Percentiles rank a stretch among this genome's conserved stretches.
phyloP scores from a whole-genome alignment of 2,329 filamentous ascomycete species.

The Epichloe sibirici region DNA sequence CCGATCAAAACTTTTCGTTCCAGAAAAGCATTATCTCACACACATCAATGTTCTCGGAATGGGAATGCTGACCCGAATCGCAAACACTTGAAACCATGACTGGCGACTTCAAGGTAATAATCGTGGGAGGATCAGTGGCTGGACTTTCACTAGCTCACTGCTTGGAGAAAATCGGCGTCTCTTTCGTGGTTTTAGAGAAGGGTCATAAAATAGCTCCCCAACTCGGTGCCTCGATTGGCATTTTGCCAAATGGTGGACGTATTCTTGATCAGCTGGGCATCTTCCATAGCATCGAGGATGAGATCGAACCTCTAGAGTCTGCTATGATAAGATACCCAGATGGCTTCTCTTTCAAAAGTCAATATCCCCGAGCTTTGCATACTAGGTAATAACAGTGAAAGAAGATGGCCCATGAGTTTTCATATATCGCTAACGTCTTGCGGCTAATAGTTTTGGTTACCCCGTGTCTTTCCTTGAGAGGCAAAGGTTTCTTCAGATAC shows the following conservation, averaged over 20 bases:
- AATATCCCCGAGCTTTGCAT: constrained; percentile 5
- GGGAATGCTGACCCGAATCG: background rate
- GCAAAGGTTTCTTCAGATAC: constrained; percentile 18
- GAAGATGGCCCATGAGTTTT: background rate
- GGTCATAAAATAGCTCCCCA: constrained; percentile 28
- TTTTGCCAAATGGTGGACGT: constrained; percentile 29
- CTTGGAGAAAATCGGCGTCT: constrained; percentile 30
- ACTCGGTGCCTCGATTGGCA: constrained; percentile 34
- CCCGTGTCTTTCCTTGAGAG: constrained; percentile 23
- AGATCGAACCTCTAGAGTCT: constrained; percentile 6
- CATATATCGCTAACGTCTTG: background rate
- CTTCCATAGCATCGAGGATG: constrained; percentile 12
- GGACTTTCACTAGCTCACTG: constrained; percentile 23
- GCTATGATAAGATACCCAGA: constrained; percentile 6
- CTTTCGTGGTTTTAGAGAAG: constrained; percentile 36
- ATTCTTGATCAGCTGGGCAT: constrained; percentile 36
- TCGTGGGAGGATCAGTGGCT: constrained; percentile 34
- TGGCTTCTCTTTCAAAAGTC: constrained; percentile 6
- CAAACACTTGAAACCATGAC: background rate
- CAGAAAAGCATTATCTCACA: background rate
- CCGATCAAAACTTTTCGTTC: background rate
- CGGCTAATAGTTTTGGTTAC: constrained; percentile 15
- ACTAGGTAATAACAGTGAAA: constrained; percentile 2
- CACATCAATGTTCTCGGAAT: background rate
- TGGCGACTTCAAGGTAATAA: constrained; percentile 15